phyloP scores from a whole-genome alignment of 2,329 filamentous ascomycete genomes.

The Penicillium psychrosexuale region DNA sequence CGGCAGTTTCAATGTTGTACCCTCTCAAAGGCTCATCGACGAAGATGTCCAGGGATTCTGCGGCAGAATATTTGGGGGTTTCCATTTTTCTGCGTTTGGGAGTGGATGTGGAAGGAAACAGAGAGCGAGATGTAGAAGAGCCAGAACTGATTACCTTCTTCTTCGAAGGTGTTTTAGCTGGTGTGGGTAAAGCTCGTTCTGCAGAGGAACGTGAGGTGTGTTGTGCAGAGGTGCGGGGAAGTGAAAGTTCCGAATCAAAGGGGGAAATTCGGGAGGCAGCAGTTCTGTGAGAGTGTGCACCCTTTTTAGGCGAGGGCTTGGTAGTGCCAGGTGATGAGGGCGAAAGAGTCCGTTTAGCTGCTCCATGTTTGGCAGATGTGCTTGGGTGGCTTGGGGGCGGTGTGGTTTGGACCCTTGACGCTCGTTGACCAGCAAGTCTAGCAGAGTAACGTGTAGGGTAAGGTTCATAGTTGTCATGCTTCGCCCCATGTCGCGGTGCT shows the following conservation, averaged over 20 bases:
- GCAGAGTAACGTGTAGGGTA: slow-evolving; percentile 42
- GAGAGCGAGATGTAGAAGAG: slow-evolving; percentile 50
- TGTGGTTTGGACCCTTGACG: slow-evolving; percentile 27
- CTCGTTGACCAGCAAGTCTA: slow-evolving; percentile 38
- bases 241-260: slow-evolving; percentile 16
- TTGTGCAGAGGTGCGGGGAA: slow-evolving; percentile 21
- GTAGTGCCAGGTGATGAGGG: not conserved
- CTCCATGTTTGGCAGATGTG: slow-evolving; percentile 16
- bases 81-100: slow-evolving; percentile 50
- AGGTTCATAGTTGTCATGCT: slow-evolving; percentile 43
- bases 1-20: slow-evolving; percentile 16
- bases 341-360: slow-evolving; percentile 16
- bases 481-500: slow-evolving; percentile 47
- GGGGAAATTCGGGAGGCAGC: slow-evolving; percentile 6
- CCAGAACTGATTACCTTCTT: slow-evolving; percentile 51
- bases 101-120: slow-evolving; percentile 51
- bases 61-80: slow-evolving; percentile 11
- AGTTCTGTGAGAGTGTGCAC: not conserved
- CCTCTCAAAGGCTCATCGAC: slow-evolving; percentile 12
- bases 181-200: slow-evolving; percentile 56
- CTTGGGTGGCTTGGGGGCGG: slow-evolving; percentile 31
- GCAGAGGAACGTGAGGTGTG: slow-evolving; percentile 17
- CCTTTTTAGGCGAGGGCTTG: slow-evolving; percentile 29
- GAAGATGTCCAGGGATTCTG: slow-evolving; percentile 38
- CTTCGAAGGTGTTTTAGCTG: slow-evolving; percentile 57